Evolutionary conservation across 345 rosid genomes (phyloP).

Genomic region (Combretum micranthum): DNA sequence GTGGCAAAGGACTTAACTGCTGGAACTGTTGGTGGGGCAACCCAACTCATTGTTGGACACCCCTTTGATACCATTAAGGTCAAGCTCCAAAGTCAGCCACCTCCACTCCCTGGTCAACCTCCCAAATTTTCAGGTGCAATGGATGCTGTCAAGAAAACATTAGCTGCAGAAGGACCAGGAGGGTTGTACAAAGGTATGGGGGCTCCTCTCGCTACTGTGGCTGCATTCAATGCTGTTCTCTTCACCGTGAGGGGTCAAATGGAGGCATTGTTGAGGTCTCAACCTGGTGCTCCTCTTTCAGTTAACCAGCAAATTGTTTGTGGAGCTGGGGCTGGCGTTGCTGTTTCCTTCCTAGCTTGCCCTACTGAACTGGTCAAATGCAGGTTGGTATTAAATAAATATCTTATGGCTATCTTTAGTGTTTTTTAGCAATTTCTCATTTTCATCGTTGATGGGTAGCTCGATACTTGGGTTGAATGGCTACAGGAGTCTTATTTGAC

Average conservation of each 20-base stretch:
- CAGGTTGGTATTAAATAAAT: slow-evolving; percentile 43
- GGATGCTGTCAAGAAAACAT: slow-evolving; percentile 80
- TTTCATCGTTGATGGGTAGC: not conserved
- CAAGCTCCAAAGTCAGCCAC: slow-evolving; percentile 97
- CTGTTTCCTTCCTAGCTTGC: slow-evolving; percentile 97
- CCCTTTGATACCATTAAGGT: slow-evolving; percentile 99
- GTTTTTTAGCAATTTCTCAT: not conserved
- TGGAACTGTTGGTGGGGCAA: slow-evolving; percentile 96
- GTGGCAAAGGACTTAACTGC: slow-evolving; percentile 78
- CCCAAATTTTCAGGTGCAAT: slow-evolving; percentile 72
- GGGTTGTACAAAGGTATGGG: slow-evolving; percentile 99
- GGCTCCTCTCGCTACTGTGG: slow-evolving; percentile 97
- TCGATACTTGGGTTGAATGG: no score
- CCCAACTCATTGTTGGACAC: slow-evolving; percentile 81
- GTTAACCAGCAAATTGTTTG: slow-evolving; percentile 70
- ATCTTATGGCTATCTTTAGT: not conserved
- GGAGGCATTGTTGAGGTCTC: slow-evolving; percentile 78
- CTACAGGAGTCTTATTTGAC: no score
- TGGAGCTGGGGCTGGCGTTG: slow-evolving; percentile 93
- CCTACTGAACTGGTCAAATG: slow-evolving; percentile 98
- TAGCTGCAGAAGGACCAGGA: slow-evolving; percentile 87
- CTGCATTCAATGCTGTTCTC: slow-evolving; percentile 92
- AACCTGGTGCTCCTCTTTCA: slow-evolving; percentile 72
- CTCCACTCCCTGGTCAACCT: slow-evolving; percentile 72
- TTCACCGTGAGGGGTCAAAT: slow-evolving; percentile 92